Conservation (phyloP, 1,139 yeast species). For the Saccharomyces uvarum region DNA sequence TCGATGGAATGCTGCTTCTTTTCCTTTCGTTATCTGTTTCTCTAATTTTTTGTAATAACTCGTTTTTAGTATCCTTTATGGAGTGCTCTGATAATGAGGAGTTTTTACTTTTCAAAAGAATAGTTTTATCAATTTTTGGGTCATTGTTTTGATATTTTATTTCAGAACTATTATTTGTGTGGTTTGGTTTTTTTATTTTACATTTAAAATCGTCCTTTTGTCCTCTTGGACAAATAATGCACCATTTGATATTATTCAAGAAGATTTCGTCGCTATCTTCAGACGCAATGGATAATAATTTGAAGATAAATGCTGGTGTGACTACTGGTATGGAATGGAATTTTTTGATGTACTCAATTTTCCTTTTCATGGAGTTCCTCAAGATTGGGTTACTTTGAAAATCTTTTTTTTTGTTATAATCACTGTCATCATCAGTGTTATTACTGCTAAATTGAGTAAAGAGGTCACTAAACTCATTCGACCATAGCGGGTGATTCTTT, state of each 20-base stretch:
- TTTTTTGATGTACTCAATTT: slow-evolving; percentile 40
- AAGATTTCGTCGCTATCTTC: slow-evolving; percentile 7
- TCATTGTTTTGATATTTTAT: slow-evolving; percentile 1
- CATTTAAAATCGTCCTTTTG: slow-evolving; percentile 17
- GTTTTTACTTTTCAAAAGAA: background rate
- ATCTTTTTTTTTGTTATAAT: background rate
- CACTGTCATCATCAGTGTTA: background rate
- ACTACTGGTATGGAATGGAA: slow-evolving; percentile 37
- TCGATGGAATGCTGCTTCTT: background rate
- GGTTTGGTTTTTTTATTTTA: slow-evolving; percentile 5
- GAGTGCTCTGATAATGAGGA: background rate
- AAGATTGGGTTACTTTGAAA: slow-evolving; percentile 20
- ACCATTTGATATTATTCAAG: slow-evolving; percentile 29
- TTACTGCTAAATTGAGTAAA: slow-evolving; percentile 14
- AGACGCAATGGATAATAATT: slow-evolving; percentile 14
- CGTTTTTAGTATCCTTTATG: background rate
- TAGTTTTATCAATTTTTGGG: slow-evolving; percentile 1
- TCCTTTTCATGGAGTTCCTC: slow-evolving; percentile 29
- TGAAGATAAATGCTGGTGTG: slow-evolving; percentile 30
- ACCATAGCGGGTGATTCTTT: slow-evolving; percentile 28
- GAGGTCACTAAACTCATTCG: slow-evolving; percentile 26
- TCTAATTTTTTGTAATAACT: slow-evolving; percentile 2
- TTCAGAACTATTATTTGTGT: slow-evolving; percentile 1
- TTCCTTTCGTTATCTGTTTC: background rate
- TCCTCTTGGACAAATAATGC: slow-evolving; percentile 29